phyloP scores from a whole-genome alignment of 2,329 filamentous ascomycete genomes.

The Metarhizium anisopliae region DNA sequence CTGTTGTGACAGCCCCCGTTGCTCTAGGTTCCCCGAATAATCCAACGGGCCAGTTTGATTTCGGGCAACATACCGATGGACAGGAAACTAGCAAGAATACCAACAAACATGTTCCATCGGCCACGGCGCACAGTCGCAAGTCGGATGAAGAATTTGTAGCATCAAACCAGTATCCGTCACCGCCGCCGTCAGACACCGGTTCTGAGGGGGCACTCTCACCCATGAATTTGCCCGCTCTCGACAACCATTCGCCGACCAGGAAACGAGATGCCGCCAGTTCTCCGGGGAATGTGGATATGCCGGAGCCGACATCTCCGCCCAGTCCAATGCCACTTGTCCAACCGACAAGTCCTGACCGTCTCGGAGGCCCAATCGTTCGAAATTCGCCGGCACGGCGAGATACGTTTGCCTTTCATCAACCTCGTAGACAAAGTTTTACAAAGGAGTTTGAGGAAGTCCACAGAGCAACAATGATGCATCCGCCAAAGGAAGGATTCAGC shows the following conservation, averaged over 20 bases:
- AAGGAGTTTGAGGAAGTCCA: constrained; percentile 25
- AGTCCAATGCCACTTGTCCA: constrained; percentile 32
- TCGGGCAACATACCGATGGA: constrained; percentile 17
- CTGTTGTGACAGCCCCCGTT: neutral
- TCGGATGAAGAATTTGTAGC: neutral
- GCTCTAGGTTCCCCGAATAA: constrained; percentile 20
- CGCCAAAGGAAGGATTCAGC: constrained; percentile 23
- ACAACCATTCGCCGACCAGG: constrained; percentile 11
- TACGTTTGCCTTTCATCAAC: constrained; percentile 36
- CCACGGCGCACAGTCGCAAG: neutral
- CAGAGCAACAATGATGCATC: constrained; percentile 10
- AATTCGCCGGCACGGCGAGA: constrained; percentile 42
- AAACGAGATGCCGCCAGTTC: constrained; percentile 15
- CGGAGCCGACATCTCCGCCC: constrained; percentile 21
- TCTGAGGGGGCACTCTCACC: constrained; percentile 13
- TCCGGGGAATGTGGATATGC: constrained; percentile 17
- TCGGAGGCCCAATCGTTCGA: constrained; percentile 33
- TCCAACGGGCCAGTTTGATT: constrained; percentile 31
- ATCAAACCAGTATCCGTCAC: constrained; percentile 23
- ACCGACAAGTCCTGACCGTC: constrained; percentile 30
- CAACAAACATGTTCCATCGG: neutral
- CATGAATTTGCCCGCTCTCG: constrained; percentile 3
- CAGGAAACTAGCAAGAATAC: neutral
- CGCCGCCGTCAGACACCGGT: constrained; percentile 26
- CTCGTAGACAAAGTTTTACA: constrained; percentile 38